These are phyloP conservation scores for Lachnellula suecica DNA, from an alignment of 2,329 filamentous ascomycete species.

Conservation along the genomic window DNA sequence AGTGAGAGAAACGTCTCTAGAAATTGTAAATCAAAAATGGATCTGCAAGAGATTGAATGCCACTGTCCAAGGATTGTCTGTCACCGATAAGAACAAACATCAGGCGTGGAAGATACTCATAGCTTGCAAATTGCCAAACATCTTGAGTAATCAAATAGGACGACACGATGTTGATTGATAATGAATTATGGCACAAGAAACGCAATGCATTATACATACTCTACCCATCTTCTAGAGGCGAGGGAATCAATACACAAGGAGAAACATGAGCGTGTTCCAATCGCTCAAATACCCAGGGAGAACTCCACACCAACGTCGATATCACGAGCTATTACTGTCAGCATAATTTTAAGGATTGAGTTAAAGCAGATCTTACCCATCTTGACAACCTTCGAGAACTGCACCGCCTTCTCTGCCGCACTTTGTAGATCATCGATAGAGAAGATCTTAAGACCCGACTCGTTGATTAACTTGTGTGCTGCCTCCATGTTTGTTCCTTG, in stretches of 20 bases:
- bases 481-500: conserved; percentile 98
- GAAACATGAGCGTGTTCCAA: conserved; percentile 19
- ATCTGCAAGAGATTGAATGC: too few relatives aligned
- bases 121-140: too few relatives aligned
- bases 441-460: conserved; percentile 99
- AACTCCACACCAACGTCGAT: conserved; percentile 98
- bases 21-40: too few relatives aligned
- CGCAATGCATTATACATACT: conserved; percentile 33
- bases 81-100: too few relatives aligned
- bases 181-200: conserved; percentile 7
- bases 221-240: conserved; percentile 26
- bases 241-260: conserved; percentile 34
- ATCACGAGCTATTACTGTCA: conserved; percentile 67
- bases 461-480: conserved; percentile 90
- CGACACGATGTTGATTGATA: neutral
- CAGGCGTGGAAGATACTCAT: too few relatives aligned
- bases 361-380: conserved; percentile 64
- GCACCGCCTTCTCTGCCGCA: conserved; percentile 96
- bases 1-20: too few relatives aligned
- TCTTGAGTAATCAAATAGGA: too few relatives aligned
- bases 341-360: conserved; percentile 3
- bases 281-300: conserved; percentile 77
- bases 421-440: conserved; percentile 97
- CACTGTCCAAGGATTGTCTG: too few relatives aligned
- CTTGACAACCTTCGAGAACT: conserved; percentile 99